phyloP scores from a whole-genome alignment of 148 eudicot species.

The Cornus kousa region DNA sequence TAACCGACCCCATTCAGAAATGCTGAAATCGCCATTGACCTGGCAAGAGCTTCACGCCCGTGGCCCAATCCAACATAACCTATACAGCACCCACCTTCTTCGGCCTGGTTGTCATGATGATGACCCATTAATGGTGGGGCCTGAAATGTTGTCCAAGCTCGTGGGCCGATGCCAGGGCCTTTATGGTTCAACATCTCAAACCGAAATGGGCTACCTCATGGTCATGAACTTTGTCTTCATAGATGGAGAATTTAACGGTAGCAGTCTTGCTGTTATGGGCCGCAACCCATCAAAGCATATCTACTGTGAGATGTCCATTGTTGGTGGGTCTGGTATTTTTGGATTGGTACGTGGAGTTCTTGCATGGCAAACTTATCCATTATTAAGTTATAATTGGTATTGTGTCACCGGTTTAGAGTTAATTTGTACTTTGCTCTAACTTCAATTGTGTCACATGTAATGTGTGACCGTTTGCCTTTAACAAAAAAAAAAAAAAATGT shows the following conservation, averaged over 20 bases:
- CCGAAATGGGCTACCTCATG: neutral
- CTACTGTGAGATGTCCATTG: neutral
- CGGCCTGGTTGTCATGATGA: neutral
- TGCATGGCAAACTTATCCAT: neutral
- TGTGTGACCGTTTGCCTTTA: too few species aligned
- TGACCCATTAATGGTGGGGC: slow-evolving; percentile 11
- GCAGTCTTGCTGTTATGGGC: neutral
- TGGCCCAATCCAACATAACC: slow-evolving; percentile 7
- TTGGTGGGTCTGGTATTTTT: neutral
- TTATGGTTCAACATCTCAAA: neutral
- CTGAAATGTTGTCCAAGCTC: neutral
- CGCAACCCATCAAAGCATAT: neutral
- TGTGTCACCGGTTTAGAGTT: too few species aligned
- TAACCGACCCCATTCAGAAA: too few species aligned
- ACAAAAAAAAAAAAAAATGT: too few species aligned
- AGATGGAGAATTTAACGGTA: neutral
- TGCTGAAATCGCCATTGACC: too few species aligned
- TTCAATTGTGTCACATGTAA: too few species aligned
- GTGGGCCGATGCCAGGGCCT: neutral
- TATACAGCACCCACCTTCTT: neutral
- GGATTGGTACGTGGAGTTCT: neutral
- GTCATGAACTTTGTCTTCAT: neutral
- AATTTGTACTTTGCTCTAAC: too few species aligned
- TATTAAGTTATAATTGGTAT: neutral
- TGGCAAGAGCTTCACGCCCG: slow-evolving; percentile 8